Conservation (phyloP, 495 filamentous ascomycete genomes). For the Tuber borchii region DNA sequence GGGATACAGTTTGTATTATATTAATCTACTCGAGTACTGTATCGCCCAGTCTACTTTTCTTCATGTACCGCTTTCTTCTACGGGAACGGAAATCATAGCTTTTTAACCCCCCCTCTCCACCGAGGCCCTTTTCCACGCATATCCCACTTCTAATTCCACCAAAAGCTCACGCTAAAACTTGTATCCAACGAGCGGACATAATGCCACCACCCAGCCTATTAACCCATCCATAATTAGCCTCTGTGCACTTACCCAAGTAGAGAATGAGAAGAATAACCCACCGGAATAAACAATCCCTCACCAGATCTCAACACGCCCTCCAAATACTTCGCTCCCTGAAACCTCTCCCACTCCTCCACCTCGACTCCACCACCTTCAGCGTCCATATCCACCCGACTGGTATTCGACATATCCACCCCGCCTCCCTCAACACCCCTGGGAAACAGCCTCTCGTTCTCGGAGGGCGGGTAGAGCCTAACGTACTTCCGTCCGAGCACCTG, state of each 20-base stretch:
- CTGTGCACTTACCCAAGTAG: not conserved
- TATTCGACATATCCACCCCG: conserved; percentile 87
- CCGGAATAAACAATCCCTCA: conserved; percentile 82
- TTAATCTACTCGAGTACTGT: not conserved
- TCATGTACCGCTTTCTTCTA: not conserved
- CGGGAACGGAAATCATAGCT: not conserved
- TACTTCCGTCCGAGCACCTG: conserved; percentile 93
- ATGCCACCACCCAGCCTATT: conserved; percentile 84
- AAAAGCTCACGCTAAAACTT: conserved; percentile 95
- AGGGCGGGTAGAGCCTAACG: conserved; percentile 72
- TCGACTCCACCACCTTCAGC: conserved; percentile 16
- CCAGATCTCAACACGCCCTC: conserved; percentile 75
- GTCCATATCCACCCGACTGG: conserved; percentile 42
- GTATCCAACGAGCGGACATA: conserved; percentile 80
- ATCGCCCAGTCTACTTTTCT: not conserved
- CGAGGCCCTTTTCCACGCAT: not conserved
- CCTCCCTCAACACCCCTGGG: conserved; percentile 60
- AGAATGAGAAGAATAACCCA: conserved; percentile 3
- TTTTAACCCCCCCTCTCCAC: not conserved
- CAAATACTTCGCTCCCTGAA: conserved; percentile 57
- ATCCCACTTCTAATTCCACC: conserved; percentile 63
- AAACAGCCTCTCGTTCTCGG: conserved; percentile 54
- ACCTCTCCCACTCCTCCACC: conserved; percentile 50
- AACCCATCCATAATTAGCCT: not conserved
- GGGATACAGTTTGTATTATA: not conserved